Conservation (phyloP, 371 early-diverging fungal genomes). For the Zychaea mexicana region DNA sequence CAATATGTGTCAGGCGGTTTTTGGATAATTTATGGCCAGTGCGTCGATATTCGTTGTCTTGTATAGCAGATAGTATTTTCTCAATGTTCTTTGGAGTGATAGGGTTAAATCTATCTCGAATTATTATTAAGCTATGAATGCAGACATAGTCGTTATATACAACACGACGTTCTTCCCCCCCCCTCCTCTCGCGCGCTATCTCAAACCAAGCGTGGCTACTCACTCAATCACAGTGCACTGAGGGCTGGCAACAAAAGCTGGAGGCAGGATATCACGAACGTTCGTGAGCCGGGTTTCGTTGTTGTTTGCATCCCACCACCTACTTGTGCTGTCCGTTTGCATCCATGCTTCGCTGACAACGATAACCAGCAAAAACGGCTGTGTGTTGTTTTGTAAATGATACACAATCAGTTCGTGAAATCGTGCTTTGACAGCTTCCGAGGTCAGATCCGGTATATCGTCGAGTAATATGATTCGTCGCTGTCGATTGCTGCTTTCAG, state of each 20-base stretch:
- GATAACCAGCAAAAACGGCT: conserved; percentile 27
- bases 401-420: conserved; percentile 26
- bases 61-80: conserved; percentile 16
- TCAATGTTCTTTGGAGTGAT: conserved; percentile 14
- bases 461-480: conserved; percentile 41
- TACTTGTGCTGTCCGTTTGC: not conserved
- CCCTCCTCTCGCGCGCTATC: not conserved
- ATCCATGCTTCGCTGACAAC: conserved; percentile 24
- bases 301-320: not conserved
- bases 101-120: conserved; percentile 30
- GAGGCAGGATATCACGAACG: conserved; percentile 19
- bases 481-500: not conserved
- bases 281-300: conserved; percentile 5
- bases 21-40: not conserved
- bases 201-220: not conserved
- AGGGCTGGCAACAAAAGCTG: not conserved
- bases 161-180: too few relatives aligned
- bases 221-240: conserved; percentile 16
- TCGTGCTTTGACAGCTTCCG: conserved; percentile 7
- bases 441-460: conserved; percentile 43
- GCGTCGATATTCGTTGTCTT: conserved; percentile 7
- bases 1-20: conserved; percentile 15
- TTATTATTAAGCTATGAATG: not conserved
- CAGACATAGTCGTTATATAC: too few relatives aligned
- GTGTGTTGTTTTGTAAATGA: not conserved